Percentiles rank a stretch among this genome's conserved stretches.
Evolutionary conservation across 495 filamentous ascomycete species (phyloP).

Genomic region (Penicillium dipodomyicola): DNA sequence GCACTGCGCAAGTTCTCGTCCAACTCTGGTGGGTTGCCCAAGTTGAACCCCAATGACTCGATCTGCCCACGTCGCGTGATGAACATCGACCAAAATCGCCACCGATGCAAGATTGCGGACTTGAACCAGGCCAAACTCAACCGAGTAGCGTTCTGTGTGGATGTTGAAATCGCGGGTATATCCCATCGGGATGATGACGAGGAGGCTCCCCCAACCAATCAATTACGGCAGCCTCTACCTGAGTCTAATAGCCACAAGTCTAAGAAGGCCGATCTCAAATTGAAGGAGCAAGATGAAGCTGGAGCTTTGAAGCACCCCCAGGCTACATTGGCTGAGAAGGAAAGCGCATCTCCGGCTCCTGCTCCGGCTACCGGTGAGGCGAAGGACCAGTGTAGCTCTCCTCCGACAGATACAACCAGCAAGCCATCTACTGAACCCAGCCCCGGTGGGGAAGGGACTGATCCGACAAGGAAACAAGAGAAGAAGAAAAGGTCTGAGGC

Average conservation of each 20-base stretch:
- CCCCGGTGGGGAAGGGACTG: constrained; percentile 41
- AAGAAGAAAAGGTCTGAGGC: constrained; percentile 91
- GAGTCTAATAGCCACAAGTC: constrained; percentile 42
- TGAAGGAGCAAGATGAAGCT: constrained; percentile 67
- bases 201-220: constrained; percentile 33
- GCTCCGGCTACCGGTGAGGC: constrained; percentile 1
- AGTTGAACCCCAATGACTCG: constrained; percentile 51
- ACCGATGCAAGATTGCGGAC: constrained; percentile 75
- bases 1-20: constrained; percentile 81
- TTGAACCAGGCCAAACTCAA: constrained; percentile 77
- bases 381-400: constrained; percentile 4
- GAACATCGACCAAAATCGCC: constrained; percentile 78
- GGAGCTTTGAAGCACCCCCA: constrained; percentile 64
- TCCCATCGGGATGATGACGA: constrained; percentile 47
- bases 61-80: constrained; percentile 73
- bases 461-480: constrained; percentile 71
- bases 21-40: constrained; percentile 48
- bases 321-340: constrained; percentile 56
- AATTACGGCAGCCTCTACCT: constrained; percentile 25
- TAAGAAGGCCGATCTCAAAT: constrained; percentile 57
- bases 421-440: constrained; percentile 28
- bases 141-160: constrained; percentile 90
- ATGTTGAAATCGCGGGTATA: constrained; percentile 89
- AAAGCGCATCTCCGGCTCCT: constrained; percentile 22
- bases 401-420: constrained; percentile 3